Conservation (phyloP, 2,329 filamentous ascomycete species). For the Aspergillus luchuensis region DNA sequence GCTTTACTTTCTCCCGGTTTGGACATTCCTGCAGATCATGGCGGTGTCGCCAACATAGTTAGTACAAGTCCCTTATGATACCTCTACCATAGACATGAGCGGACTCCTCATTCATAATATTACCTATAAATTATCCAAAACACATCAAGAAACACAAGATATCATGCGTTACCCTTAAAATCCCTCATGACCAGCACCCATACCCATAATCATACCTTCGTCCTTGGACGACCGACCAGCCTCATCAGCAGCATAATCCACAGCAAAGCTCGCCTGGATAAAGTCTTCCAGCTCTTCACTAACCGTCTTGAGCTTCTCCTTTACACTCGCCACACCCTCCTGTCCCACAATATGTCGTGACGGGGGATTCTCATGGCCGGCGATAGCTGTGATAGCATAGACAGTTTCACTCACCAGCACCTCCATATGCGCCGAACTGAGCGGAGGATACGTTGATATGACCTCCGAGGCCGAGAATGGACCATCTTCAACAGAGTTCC, state of each 20-base stretch:
- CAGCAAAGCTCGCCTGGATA: slow-evolving; percentile 81
- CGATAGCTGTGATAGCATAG: slow-evolving; percentile 86
- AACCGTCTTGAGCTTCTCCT: slow-evolving; percentile 94
- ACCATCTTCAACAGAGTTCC: slow-evolving; percentile 32
- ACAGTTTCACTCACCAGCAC: slow-evolving; percentile 84
- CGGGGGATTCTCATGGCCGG: slow-evolving; percentile 93
- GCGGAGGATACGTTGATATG: slow-evolving; percentile 71
- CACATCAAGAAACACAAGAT: no score
- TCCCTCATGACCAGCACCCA: slow-evolving; percentile 21
- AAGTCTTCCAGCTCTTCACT: slow-evolving; percentile 97
- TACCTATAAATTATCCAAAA: no score
- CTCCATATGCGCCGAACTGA: slow-evolving; percentile 69
- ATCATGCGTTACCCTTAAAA: slow-evolving; percentile 1
- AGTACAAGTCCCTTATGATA: not conserved
- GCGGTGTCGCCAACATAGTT: not conserved
- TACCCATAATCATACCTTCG: slow-evolving; percentile 14
- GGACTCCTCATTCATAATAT: not conserved
- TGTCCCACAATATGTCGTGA: slow-evolving; percentile 90
- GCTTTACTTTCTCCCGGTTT: not conserved
- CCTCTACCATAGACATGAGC: not conserved
- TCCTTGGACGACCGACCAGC: slow-evolving; percentile 24
- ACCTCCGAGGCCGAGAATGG: slow-evolving; percentile 49
- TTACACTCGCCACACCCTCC: slow-evolving; percentile 83
- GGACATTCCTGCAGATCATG: not conserved
- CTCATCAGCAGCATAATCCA: slow-evolving; percentile 58